phyloP scores from a whole-genome alignment of 2,329 filamentous ascomycete genomes.

The Aspergillus viridinutans region DNA sequence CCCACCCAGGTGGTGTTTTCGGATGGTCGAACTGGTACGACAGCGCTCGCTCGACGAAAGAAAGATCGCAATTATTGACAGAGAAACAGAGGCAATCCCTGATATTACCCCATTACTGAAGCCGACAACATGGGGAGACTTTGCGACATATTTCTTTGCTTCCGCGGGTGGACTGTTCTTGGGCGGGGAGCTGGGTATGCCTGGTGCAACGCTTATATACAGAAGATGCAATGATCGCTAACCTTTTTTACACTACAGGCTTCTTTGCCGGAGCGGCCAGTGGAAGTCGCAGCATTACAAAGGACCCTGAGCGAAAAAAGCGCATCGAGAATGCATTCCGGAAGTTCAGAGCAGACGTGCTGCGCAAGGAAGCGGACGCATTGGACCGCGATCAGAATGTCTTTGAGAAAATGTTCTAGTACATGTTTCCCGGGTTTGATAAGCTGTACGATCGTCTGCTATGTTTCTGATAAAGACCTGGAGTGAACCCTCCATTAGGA shows the following conservation, averaged over 20 bases:
- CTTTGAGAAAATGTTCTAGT: constrained; percentile 23
- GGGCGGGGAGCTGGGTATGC: constrained; percentile 53
- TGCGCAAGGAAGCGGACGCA: constrained; percentile 55
- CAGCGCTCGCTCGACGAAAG: not conserved
- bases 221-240: not conserved
- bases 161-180: constrained; percentile 59
- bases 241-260: constrained; percentile 31
- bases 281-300: constrained; percentile 50
- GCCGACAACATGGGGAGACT: constrained; percentile 56
- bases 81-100: constrained; percentile 53
- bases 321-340: constrained; percentile 62
- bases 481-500: not conserved
- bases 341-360: constrained; percentile 59
- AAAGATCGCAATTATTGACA: not conserved
- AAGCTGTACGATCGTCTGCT: not conserved
- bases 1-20: constrained; percentile 61
- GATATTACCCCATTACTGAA: constrained; percentile 56
- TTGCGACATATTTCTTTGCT: constrained; percentile 61
- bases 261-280: constrained; percentile 54
- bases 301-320: constrained; percentile 50
- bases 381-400: constrained; percentile 45
- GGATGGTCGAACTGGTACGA: constrained; percentile 54
- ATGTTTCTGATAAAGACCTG: not conserved
- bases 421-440: not conserved
- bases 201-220: not conserved